Conservation (phyloP, 2,329 filamentous ascomycete species). For the Arthroderma uncinatum region DNA sequence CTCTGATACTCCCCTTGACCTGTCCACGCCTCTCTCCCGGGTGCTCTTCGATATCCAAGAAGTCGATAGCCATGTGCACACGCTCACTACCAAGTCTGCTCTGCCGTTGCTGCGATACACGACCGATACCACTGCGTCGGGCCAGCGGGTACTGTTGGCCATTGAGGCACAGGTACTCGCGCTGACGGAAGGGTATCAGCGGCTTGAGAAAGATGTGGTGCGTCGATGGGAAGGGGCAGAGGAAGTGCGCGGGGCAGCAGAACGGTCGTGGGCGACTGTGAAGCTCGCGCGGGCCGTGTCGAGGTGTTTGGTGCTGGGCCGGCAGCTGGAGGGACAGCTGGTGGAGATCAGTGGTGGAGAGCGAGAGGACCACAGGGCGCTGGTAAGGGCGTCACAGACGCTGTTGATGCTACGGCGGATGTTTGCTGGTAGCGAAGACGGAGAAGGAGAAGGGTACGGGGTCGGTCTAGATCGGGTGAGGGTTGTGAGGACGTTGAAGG, state of each 20-base stretch:
- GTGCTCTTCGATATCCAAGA: conserved; percentile 96
- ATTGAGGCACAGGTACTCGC: conserved; percentile 69
- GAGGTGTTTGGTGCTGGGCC: conserved; percentile 66
- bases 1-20: conserved; percentile 77
- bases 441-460: conserved; percentile 54
- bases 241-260: conserved; percentile 64
- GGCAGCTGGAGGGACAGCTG: conserved; percentile 80
- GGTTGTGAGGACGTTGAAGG: conserved; percentile 58
- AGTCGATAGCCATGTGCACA: conserved; percentile 90
- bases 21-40: conserved; percentile 83
- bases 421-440: conserved; percentile 53
- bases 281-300: conserved; percentile 64
- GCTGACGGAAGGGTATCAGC: conserved; percentile 72
- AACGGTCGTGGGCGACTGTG: conserved; percentile 69
- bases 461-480: conserved; percentile 59
- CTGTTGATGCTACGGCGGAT: conserved; percentile 65
- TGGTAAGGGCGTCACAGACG: conserved; percentile 73
- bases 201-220: conserved; percentile 76
- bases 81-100: conserved; percentile 72
- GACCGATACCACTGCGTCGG: conserved; percentile 59
- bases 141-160: conserved; percentile 58
- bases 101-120: conserved; percentile 72
- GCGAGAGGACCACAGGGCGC: conserved; percentile 37
- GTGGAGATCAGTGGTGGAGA: conserved; percentile 49
- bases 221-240: conserved; percentile 77